Conservation (phyloP, 2,329 filamentous ascomycete species). For the Talaromyces albobiverticillius region DNA sequence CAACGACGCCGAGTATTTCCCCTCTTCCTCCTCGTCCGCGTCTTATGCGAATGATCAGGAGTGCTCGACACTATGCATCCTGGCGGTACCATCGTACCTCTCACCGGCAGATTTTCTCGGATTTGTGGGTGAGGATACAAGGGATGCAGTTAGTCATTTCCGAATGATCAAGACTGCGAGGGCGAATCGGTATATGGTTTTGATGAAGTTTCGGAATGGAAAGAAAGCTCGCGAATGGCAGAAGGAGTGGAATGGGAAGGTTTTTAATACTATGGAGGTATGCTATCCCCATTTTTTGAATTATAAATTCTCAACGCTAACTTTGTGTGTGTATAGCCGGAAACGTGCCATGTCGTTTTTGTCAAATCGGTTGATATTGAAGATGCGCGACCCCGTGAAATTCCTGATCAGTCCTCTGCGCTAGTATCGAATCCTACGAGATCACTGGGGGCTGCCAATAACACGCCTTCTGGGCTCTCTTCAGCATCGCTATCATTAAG, state of each 20-base stretch:
- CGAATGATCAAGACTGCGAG: slow-evolving; percentile 87
- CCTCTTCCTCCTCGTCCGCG: background rate
- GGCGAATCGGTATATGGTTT: slow-evolving; percentile 88
- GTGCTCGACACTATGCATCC: slow-evolving; percentile 86
- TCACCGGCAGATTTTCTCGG: slow-evolving; percentile 86
- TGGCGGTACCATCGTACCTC: slow-evolving; percentile 92
- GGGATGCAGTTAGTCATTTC: slow-evolving; percentile 85
- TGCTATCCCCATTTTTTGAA: slow-evolving; percentile 22
- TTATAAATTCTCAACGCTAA: background rate
- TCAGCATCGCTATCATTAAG: slow-evolving; percentile 55
- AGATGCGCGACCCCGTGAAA: slow-evolving; percentile 43
- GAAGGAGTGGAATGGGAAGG: slow-evolving; percentile 83
- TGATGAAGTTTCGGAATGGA: slow-evolving; percentile 85
- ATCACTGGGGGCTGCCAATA: slow-evolving; percentile 7
- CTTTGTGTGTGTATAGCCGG: slow-evolving; percentile 56
- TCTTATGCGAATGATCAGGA: slow-evolving; percentile 47
- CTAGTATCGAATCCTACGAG: slow-evolving; percentile 14
- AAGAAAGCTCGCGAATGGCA: slow-evolving; percentile 76
- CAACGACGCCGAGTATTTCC: slow-evolving; percentile 12
- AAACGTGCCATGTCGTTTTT: slow-evolving; percentile 93
- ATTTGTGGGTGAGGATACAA: slow-evolving; percentile 84
- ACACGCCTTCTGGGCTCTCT: slow-evolving; percentile 26
- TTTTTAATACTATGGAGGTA: slow-evolving; percentile 90
- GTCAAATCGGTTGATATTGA: slow-evolving; percentile 89
- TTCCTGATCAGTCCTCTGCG: slow-evolving; percentile 17